Evolutionary conservation across 2,329 filamentous ascomycete genomes (phyloP), one percentile per base, ranked within the genome.

Genomic region (Fusarium guadeloupense): DNA sequence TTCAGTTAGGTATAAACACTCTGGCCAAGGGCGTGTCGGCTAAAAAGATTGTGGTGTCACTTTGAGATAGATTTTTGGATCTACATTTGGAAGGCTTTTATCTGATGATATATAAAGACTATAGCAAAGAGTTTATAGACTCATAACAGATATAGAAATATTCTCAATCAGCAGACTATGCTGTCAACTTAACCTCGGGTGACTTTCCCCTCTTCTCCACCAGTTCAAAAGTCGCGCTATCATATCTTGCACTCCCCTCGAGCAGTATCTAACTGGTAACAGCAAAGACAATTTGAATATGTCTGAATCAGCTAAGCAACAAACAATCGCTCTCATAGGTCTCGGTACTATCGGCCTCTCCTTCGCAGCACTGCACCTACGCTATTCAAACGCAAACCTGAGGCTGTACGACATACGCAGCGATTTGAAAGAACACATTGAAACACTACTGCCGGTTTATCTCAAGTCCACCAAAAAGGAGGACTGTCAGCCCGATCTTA

Each of bases 271-370:
- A n/a, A n/a, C n/a, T n/a, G n/a, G n/a, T n/a, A n/a, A n/a, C n/a
- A n/a, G n/a, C n/a, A n/a, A n/a, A n/a, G 4, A 17, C 9, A 7
- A 9, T 6, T 7, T 5, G 13, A 20, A 1, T 0, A 48, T 58
- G 60, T 0, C 14, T 4, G 9, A 35, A 2, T 5, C 19, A 3
- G 0, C 14, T 3, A 16, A 17, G 3, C 43, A 42, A 3, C 2
- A 66, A 74, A 64, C 38, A 0, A 59, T 66, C 1, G 38, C 63
- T 3, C 43, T 66, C 7, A 64, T 66, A 3, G 62, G 63, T 0
- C 40, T 66, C 1, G 63, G 63, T 19, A 66, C 63, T 2, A 64
- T 66, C 4, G 63, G 63, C 0, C 33, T 66, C 10, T 66, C 63
- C 4, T 66, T 66, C 3, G 41, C 63, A 1, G 54, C 62, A 0